Evolutionary conservation across 257 asterid genomes (phyloP).

Genomic region (Catharanthus roseus): DNA sequence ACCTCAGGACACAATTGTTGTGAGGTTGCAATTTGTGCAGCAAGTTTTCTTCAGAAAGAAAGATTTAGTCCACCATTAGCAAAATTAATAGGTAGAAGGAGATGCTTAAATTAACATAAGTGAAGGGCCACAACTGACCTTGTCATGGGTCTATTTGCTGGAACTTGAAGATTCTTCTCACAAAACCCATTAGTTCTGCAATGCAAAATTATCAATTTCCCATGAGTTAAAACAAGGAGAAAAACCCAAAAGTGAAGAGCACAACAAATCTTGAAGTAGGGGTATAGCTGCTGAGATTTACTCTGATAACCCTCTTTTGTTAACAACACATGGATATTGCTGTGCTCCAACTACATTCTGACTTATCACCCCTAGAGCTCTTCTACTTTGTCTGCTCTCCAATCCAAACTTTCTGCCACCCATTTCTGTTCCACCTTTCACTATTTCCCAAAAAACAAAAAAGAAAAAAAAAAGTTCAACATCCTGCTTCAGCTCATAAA

Average conservation of each 20-base stretch:
- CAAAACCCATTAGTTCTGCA: slow-evolving; percentile 52
- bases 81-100: background rate
- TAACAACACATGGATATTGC: slow-evolving; percentile 36
- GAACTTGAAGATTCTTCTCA: slow-evolving; percentile 38
- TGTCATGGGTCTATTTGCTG: slow-evolving; percentile 64
- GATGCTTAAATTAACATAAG: background rate
- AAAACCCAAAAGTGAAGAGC: background rate
- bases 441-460: slow-evolving; percentile 12
- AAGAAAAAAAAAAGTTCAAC: background rate
- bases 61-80: slow-evolving; percentile 15
- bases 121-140: slow-evolving; percentile 30
- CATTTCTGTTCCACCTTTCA: slow-evolving; percentile 38
- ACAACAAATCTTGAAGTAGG: background rate
- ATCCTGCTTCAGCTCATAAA: background rate
- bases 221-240: background rate
- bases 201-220: slow-evolving; percentile 14
- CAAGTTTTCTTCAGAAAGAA: slow-evolving; percentile 48
- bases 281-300: slow-evolving; percentile 33
- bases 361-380: slow-evolving; percentile 57
- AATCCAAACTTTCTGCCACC: slow-evolving; percentile 55
- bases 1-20: slow-evolving; percentile 45
- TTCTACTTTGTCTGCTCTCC: slow-evolving; percentile 55
- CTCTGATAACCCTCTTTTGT: slow-evolving; percentile 68
- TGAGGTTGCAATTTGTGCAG: slow-evolving; percentile 64
- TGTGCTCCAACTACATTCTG: slow-evolving; percentile 47